Evolutionary conservation across 768 basidiomycete species (phyloP).

Genomic region (Pulveroboletus sp.): DNA sequence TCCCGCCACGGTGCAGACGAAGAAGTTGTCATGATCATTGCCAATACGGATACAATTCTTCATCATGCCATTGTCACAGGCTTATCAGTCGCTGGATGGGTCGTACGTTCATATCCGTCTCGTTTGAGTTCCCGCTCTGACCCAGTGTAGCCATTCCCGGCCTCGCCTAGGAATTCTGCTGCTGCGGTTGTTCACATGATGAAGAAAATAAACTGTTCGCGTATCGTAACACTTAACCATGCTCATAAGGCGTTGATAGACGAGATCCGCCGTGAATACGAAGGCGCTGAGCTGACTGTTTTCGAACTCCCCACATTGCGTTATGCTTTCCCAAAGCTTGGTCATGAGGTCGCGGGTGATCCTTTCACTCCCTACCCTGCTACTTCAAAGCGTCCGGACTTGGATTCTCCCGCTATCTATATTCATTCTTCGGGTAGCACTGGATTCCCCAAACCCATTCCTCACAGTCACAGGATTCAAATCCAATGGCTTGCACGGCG

Average conservation of each 20-base stretch:
- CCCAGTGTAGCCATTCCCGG: conserved; percentile 19
- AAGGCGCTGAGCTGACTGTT: not conserved
- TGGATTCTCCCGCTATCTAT: conserved; percentile 15
- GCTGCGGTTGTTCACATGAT: conserved; percentile 21
- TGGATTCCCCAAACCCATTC: conserved; percentile 44
- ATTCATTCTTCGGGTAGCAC: conserved; percentile 37
- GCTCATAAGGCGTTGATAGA: conserved; percentile 12
- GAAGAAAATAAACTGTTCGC: conserved; percentile 15
- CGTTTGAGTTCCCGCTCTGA: conserved; percentile 9
- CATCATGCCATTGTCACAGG: conserved; percentile 29
- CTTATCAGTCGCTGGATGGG: conserved; percentile 5
- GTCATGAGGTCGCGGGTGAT: conserved; percentile 20
- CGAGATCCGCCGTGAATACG: conserved; percentile 1
- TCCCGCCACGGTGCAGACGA: conserved; percentile 17
- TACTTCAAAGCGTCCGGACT: not conserved
- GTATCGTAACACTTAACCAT: conserved; percentile 11
- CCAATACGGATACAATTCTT: conserved; percentile 28
- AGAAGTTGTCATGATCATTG: conserved; percentile 32
- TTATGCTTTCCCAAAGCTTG: conserved; percentile 36
- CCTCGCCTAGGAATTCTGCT: conserved; percentile 21
- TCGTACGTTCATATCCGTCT: not conserved
- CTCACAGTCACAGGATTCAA: conserved; percentile 30
- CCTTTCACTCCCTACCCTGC: conserved; percentile 12
- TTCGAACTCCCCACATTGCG: conserved; percentile 16
- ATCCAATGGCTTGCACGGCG: conserved; percentile 34